phyloP scores from a whole-genome alignment of 176 grass and related monocot species.

The Zoysia japonica region DNA sequence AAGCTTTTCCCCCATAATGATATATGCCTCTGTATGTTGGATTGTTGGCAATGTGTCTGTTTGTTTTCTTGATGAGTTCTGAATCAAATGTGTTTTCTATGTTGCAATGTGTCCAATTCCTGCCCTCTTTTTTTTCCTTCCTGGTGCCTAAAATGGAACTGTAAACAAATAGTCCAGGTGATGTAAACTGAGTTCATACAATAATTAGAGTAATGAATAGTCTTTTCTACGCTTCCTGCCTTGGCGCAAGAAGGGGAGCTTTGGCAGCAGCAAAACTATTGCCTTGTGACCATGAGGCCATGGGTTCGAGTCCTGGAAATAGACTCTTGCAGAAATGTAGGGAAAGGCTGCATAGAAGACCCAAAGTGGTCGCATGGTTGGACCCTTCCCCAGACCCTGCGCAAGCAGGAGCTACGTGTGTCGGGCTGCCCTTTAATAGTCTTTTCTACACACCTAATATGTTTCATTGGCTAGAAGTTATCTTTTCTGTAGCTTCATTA shows the following conservation, averaged over 20 bases:
- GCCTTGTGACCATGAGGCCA: no score
- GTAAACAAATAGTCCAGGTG: background rate
- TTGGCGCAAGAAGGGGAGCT: no score
- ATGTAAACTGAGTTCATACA: conserved; percentile 1
- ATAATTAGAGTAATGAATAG: conserved; percentile 16
- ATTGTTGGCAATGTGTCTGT: background rate
- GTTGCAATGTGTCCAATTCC: background rate
- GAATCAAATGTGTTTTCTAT: conserved; percentile 1
- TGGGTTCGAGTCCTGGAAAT: no score
- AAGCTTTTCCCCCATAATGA: background rate
- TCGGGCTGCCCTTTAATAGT: no score
- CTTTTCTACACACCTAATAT: background rate
- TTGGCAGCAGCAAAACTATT: no score
- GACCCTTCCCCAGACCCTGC: no score
- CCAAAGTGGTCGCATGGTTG: no score
- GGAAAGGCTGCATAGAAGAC: no score
- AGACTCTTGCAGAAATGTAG: no score
- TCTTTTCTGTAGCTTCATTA: background rate
- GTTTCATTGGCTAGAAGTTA: background rate
- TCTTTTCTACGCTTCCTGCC: background rate
- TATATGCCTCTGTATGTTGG: no score
- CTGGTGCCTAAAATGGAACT: background rate
- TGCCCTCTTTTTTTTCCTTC: background rate
- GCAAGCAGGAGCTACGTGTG: no score
- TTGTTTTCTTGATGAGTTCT: background rate